Conservation (phyloP, 1,284 basidiomycete genomes). For the Puccinia novopanici region DNA sequence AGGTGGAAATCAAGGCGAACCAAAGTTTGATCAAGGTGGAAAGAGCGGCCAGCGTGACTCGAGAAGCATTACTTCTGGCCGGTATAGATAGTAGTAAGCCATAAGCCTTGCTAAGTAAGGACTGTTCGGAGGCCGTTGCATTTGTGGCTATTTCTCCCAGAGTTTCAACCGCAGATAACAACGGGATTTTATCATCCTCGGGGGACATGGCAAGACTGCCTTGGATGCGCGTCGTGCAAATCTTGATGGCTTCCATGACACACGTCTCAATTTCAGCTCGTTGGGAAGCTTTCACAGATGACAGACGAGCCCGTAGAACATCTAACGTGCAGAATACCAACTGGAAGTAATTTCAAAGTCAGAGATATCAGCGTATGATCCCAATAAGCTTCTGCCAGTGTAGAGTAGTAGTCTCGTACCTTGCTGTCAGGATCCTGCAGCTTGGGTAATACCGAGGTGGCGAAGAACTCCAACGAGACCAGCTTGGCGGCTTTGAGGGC, state of each 20-base stretch:
- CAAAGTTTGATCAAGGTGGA: slow-evolving; percentile 38
- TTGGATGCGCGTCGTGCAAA: slow-evolving; percentile 36
- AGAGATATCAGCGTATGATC: background rate
- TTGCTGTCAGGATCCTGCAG: slow-evolving; percentile 37
- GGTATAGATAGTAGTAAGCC: slow-evolving; percentile 27
- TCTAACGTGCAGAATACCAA: slow-evolving; percentile 38
- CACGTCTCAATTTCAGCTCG: slow-evolving; percentile 43
- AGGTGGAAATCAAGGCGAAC: slow-evolving; percentile 18
- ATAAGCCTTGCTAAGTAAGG: slow-evolving; percentile 43
- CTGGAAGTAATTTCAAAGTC: background rate
- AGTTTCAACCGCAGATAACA: slow-evolving; percentile 32
- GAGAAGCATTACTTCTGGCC: background rate
- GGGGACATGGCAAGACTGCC: slow-evolving; percentile 7
- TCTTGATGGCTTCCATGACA: slow-evolving; percentile 33
- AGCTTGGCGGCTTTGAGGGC: slow-evolving; percentile 41
- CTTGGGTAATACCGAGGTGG: slow-evolving; percentile 30
- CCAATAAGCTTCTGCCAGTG: background rate
- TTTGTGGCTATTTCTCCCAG: slow-evolving; percentile 36
- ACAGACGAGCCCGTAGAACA: slow-evolving; percentile 37
- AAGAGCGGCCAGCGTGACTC: slow-evolving; percentile 19
- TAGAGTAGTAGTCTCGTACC: background rate
- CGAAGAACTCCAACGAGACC: slow-evolving; percentile 46
- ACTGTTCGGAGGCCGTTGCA: slow-evolving; percentile 41
- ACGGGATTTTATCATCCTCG: slow-evolving; percentile 1
- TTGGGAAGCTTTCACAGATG: slow-evolving; percentile 35